These are phyloP conservation scores for Cytospora paraplurivora DNA, from an alignment of 2,329 filamentous ascomycete genomes.

Conservation along the genomic window DNA sequence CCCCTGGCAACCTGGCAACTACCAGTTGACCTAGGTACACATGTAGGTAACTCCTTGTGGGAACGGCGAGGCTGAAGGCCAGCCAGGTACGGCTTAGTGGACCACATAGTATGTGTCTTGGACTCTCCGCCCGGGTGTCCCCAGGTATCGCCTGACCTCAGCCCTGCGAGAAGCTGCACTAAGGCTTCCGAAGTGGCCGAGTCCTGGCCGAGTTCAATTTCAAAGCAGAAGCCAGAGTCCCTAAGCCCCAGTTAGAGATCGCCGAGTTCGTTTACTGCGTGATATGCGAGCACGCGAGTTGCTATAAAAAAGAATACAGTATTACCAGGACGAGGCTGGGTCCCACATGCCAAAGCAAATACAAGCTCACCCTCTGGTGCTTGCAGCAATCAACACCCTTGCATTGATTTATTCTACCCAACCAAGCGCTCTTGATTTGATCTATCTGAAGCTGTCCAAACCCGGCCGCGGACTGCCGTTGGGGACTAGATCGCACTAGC, in stretches of 20 bases:
- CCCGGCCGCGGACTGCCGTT: conserved; percentile 12
- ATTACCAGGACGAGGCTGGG: conserved; percentile 2
- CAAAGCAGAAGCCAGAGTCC: not conserved
- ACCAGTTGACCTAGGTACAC: not conserved
- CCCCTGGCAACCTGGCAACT: not conserved
- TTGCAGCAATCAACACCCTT: not conserved
- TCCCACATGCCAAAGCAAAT: not conserved
- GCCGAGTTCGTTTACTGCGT: too few species aligned
- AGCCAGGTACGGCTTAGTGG: not conserved
- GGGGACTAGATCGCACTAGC: conserved; percentile 12
- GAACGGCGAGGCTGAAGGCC: conserved; percentile 2
- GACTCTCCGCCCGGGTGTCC: not conserved
- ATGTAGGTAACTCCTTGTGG: not conserved
- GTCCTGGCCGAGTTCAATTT: not conserved
- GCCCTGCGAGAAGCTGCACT: not conserved
- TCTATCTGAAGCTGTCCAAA: not conserved
- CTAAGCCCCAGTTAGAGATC: too few species aligned
- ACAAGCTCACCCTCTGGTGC: not conserved
- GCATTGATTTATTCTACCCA: not conserved
- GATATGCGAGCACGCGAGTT: too few species aligned
- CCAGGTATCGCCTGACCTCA: not conserved
- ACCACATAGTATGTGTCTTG: not conserved
- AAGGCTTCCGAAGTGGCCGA: not conserved
- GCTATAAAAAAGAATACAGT: not conserved
- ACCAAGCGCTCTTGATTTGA: not conserved